These are phyloP conservation scores for Russula olivacea DNA, from an alignment of 768 basidiomycete species.

Conservation along the genomic window DNA sequence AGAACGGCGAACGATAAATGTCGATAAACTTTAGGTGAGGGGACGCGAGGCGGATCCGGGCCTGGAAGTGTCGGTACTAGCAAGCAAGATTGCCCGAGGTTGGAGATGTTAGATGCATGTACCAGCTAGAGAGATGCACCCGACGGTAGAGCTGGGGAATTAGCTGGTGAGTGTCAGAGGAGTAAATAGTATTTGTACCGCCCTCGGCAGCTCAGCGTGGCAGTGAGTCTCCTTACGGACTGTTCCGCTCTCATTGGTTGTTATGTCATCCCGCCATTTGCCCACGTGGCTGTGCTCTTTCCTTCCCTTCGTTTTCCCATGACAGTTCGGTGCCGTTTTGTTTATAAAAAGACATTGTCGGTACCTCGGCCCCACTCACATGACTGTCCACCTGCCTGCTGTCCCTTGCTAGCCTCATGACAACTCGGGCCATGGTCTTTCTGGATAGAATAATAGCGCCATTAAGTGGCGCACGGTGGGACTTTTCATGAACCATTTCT, in stretches of 20 bases:
- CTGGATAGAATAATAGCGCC: neutral
- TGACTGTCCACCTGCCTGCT: neutral
- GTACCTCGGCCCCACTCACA: neutral
- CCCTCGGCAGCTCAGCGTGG: neutral
- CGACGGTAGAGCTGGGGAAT: neutral
- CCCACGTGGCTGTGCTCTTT: neutral
- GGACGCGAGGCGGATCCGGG: neutral
- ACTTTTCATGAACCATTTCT: neutral
- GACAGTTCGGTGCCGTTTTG: neutral
- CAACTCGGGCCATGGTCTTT: neutral
- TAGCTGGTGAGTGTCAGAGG: neutral
- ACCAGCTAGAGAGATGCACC: conserved; percentile 3
- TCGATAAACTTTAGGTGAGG: no score
- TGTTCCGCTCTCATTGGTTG: neutral
- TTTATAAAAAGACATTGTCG: neutral
- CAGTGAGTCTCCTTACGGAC: neutral
- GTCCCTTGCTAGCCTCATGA: no score
- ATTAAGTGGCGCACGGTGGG: neutral
- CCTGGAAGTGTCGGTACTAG: conserved; percentile 7
- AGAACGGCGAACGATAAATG: neutral
- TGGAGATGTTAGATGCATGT: conserved; percentile 21
- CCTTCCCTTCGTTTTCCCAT: neutral
- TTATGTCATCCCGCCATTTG: neutral
- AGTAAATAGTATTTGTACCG: neutral
- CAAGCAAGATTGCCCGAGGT: conserved; percentile 4